These are phyloP conservation scores for Auricularia heimuer DNA, from an alignment of 768 basidiomycete genomes.

Conservation along the genomic window DNA sequence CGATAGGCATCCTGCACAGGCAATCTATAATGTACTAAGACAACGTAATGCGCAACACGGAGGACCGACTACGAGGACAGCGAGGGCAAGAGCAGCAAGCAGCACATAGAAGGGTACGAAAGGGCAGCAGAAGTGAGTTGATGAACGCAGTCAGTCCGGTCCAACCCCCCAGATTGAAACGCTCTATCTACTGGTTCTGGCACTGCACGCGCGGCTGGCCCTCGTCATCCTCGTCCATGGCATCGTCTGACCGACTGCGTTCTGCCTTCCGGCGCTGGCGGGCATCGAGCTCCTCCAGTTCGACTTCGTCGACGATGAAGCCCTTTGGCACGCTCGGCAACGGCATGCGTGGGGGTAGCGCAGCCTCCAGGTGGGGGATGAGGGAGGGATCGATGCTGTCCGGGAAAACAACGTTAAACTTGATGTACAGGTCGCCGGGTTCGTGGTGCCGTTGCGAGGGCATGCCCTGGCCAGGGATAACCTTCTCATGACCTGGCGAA, in stretches of 20 bases:
- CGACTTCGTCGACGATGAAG: slow-evolving; percentile 71
- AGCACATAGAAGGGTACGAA: not conserved
- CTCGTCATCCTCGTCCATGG: slow-evolving; percentile 82
- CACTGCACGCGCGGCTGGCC: slow-evolving; percentile 89
- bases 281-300: slow-evolving; percentile 69
- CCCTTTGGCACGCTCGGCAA: slow-evolving; percentile 60
- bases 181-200: slow-evolving; percentile 59
- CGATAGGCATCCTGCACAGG: not conserved
- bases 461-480: slow-evolving; percentile 94
- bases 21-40: slow-evolving; percentile 5
- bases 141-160: not conserved
- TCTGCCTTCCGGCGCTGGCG: slow-evolving; percentile 40
- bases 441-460: slow-evolving; percentile 98
- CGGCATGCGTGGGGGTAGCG: slow-evolving; percentile 69
- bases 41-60: not conserved
- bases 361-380: slow-evolving; percentile 69
- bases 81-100: not conserved
- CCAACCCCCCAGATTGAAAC: not conserved
- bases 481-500: slow-evolving; percentile 69
- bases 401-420: slow-evolving; percentile 82
- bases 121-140: not conserved
- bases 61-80: not conserved
- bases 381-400: slow-evolving; percentile 58
- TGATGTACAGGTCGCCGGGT: slow-evolving; percentile 85
- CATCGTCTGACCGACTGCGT: slow-evolving; percentile 46